Conservation (phyloP, 805 yeast genomes). For the Millerozyma acaciae region DNA sequence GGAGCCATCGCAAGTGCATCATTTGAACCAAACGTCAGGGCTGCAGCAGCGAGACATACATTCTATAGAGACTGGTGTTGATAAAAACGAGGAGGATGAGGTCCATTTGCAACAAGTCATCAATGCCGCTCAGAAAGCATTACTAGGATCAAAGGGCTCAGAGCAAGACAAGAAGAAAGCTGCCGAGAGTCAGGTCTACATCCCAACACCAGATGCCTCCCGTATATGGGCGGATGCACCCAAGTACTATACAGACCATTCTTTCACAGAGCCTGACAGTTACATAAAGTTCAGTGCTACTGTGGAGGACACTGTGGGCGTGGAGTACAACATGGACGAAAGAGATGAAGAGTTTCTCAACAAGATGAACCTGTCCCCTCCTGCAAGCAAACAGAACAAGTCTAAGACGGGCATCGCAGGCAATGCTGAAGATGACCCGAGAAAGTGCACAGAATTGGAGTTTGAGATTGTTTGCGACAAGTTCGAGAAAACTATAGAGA, state of each 20-base stretch:
- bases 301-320: conserved; percentile 90
- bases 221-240: conserved; percentile 73
- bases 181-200: conserved; percentile 51
- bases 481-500: conserved; percentile 69
- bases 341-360: conserved; percentile 67
- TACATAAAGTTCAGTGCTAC: conserved; percentile 90
- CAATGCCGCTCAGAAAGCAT: conserved; percentile 68
- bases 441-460: conserved; percentile 68
- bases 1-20: conserved; percentile 42
- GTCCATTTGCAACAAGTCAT: conserved; percentile 92
- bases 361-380: conserved; percentile 34
- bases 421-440: conserved; percentile 13
- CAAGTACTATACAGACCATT: conserved; percentile 59
- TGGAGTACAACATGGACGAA: conserved; percentile 87
- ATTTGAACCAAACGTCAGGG: conserved; percentile 42
- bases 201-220: conserved; percentile 97
- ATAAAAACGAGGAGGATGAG: conserved; percentile 95
- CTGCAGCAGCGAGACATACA: conserved; percentile 82
- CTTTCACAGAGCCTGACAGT: conserved; percentile 66
- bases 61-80: conserved; percentile 95
- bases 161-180: conserved; percentile 37
- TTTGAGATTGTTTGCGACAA: conserved; percentile 75
- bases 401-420: conserved; percentile 8
- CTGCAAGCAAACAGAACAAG: conserved; percentile 16
- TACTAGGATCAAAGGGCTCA: conserved; percentile 37